Conservation (phyloP, 2,329 filamentous ascomycete species). For the Botrytis medusae region DNA sequence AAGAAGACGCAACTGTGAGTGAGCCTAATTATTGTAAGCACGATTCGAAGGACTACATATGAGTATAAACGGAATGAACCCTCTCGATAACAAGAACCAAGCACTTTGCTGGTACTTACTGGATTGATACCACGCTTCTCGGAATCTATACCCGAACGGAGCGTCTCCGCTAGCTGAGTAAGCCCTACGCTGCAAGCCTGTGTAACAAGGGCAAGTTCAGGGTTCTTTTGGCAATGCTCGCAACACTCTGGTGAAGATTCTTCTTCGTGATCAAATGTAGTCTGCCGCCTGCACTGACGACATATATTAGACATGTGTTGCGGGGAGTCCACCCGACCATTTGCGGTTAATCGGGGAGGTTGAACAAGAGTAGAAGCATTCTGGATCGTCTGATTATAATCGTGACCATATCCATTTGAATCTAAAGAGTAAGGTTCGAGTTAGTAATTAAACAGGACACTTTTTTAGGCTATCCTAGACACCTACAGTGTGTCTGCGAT, state of each 20-base stretch:
- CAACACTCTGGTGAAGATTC: conserved; percentile 26
- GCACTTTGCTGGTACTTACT: conserved; percentile 30
- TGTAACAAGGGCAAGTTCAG: conserved; percentile 31
- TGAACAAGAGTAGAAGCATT: conserved; percentile 23
- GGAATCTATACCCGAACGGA: conserved; percentile 34
- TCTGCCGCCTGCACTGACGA: conserved; percentile 31
- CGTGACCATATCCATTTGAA: conserved; percentile 23
- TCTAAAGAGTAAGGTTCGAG: conserved; percentile 23
- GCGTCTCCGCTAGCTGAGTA: conserved; percentile 36
- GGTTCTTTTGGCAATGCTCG: conserved; percentile 31
- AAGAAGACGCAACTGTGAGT: conserved; percentile 23
- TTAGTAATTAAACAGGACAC: conserved; percentile 25
- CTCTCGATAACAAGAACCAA: background rate
- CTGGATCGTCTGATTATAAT: conserved; percentile 24
- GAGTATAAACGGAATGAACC: background rate
- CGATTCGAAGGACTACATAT: background rate
- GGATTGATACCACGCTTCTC: conserved; percentile 31
- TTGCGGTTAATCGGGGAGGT: background rate
- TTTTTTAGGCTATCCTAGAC: background rate
- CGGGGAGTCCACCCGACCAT: conserved; percentile 12
- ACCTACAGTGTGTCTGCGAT: conserved; percentile 29
- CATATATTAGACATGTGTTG: conserved; percentile 30
- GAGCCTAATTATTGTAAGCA: conserved; percentile 21
- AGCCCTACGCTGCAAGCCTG: conserved; percentile 33
- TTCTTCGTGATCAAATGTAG: conserved; percentile 27